Evolutionary conservation across 257 asterid genomes (phyloP).

Genomic region (Solanum pinnatisectum): DNA sequence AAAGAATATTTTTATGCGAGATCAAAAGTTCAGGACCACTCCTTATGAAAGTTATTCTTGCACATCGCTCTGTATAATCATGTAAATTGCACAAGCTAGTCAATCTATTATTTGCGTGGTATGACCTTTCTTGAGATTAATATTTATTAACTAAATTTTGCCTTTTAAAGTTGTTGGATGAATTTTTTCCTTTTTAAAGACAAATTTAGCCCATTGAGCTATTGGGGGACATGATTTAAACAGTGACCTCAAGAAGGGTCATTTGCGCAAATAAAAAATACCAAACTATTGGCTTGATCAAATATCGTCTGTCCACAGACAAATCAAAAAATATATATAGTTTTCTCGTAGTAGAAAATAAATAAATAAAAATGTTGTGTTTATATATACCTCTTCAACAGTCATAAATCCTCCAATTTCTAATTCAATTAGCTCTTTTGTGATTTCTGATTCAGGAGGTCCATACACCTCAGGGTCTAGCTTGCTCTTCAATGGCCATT

Average conservation of each 20-base stretch:
- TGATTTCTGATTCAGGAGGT: constrained; percentile 62
- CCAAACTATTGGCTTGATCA: not conserved
- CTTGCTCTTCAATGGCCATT: constrained; percentile 71
- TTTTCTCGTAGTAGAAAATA: not conserved
- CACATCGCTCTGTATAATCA: too few species aligned
- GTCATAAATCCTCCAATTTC: constrained; percentile 39
- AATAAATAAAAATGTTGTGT: not conserved
- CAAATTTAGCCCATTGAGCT: not conserved
- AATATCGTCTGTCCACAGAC: not conserved
- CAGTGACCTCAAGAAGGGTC: not conserved
- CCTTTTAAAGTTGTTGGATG: not conserved
- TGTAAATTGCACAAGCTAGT: too few species aligned
- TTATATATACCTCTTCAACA: constrained; percentile 47
- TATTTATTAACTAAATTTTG: not conserved
- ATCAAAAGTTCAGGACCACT: too few species aligned
- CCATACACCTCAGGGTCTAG: constrained; percentile 68
- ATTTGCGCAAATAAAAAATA: not conserved
- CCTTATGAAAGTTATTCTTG: too few species aligned
- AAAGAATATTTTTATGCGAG: too few species aligned
- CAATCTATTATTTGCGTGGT: too few species aligned
- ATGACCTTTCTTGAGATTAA: too few species aligned
- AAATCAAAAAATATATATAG: not conserved
- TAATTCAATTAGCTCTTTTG: constrained; percentile 35
- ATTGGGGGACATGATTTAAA: not conserved
- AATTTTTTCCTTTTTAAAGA: not conserved